Evolutionary conservation across 192 early-diverging fungal genomes (phyloP).

Genomic region (Cladochytrium replicatum): DNA sequence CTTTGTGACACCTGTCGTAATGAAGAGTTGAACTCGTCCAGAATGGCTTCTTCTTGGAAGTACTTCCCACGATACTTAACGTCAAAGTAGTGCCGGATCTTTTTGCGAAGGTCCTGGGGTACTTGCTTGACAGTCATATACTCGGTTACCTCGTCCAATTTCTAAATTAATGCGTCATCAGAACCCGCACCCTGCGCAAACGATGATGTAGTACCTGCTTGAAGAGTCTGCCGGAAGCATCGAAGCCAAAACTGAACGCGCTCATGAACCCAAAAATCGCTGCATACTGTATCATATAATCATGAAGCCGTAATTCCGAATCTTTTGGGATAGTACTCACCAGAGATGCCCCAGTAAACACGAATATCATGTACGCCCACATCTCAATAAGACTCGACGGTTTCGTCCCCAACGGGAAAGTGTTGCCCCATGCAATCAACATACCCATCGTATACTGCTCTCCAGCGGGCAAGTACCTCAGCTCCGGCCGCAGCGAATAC

Average conservation of each 20-base stretch:
- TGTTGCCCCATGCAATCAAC: slow-evolving; percentile 31
- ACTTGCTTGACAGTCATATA: slow-evolving; percentile 40
- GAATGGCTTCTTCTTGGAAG: slow-evolving; percentile 34
- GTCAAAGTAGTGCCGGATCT: slow-evolving; percentile 32
- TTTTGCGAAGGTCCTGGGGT: slow-evolving; percentile 9
- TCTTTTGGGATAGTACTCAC: no score
- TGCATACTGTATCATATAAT: slow-evolving; percentile 15
- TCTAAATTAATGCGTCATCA: slow-evolving; percentile 25
- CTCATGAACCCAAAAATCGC: slow-evolving; percentile 38
- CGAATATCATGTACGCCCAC: slow-evolving; percentile 20
- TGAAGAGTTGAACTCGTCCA: slow-evolving; percentile 34
- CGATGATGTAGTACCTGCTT: slow-evolving; percentile 15
- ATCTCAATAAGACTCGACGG: slow-evolving; percentile 23
- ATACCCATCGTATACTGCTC: slow-evolving; percentile 32
- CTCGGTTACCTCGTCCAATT: slow-evolving; percentile 43
- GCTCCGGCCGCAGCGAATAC: no score
- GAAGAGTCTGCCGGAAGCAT: slow-evolving; percentile 14
- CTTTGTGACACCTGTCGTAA: slow-evolving; percentile 25
- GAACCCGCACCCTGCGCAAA: slow-evolving; percentile 7
- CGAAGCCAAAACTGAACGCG: slow-evolving; percentile 37
- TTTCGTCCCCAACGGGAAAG: slow-evolving; percentile 25
- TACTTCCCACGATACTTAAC: slow-evolving; percentile 41
- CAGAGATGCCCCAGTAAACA: slow-evolving; percentile 25
- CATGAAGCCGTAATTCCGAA: not conserved
- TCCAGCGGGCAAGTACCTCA: slow-evolving; percentile 6